Evolutionary conservation across 768 basidiomycete species (phyloP).

Genomic region (Omphalotus guepiniiformis): DNA sequence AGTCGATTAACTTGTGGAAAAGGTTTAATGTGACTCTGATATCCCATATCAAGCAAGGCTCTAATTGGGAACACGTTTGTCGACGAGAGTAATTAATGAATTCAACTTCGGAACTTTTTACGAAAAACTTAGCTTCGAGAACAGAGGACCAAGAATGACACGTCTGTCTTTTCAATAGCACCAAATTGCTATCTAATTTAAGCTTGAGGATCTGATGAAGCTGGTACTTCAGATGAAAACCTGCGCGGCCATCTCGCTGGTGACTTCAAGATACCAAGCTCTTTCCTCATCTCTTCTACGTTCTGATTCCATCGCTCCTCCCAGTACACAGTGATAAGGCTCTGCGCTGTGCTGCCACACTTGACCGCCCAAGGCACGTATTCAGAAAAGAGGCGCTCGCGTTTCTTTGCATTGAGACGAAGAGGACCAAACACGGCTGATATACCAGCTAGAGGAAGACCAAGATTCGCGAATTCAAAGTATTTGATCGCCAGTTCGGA

Average conservation of each 20-base stretch:
- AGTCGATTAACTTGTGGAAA: too few relatives aligned
- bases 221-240: too few relatives aligned
- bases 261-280: conserved; percentile 84
- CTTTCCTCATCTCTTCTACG: conserved; percentile 75
- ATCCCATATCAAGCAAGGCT: too few relatives aligned
- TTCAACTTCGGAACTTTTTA: too few relatives aligned
- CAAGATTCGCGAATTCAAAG: conserved; percentile 91
- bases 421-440: conserved; percentile 78
- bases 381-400: conserved; percentile 62
- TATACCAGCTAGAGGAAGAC: conserved; percentile 82
- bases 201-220: too few relatives aligned
- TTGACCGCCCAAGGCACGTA: conserved; percentile 92
- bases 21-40: too few relatives aligned
- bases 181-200: too few relatives aligned
- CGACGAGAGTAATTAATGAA: too few relatives aligned
- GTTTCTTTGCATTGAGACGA: conserved; percentile 54
- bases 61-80: too few relatives aligned
- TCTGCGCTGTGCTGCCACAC: conserved; percentile 70
- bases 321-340: conserved; percentile 92
- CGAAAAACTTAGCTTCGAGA: too few relatives aligned
- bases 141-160: too few relatives aligned
- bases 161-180: too few relatives aligned
- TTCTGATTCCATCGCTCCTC: conserved; percentile 90
- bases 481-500: conserved; percentile 93
- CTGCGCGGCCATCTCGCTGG: conserved; percentile 59